Evolutionary conservation across 1,139 yeast species (phyloP).

Genomic region (Magnusiomyces suaveolens): DNA sequence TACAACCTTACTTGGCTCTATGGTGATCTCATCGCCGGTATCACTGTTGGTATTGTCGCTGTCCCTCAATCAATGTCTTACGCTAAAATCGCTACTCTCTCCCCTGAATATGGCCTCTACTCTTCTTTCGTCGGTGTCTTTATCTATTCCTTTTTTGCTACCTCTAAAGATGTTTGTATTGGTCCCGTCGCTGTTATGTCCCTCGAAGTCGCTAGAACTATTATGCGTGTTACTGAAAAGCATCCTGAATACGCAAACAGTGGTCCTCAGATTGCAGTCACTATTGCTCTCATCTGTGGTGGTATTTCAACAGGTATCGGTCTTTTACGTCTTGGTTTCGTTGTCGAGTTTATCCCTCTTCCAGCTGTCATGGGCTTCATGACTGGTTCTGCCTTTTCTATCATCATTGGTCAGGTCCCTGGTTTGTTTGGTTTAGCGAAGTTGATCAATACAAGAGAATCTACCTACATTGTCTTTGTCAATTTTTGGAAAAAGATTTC

Average conservation of each 20-base stretch:
- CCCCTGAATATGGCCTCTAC: slow-evolving; percentile 79
- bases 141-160: slow-evolving; percentile 82
- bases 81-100: slow-evolving; percentile 74
- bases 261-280: slow-evolving; percentile 53
- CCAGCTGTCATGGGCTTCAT: slow-evolving; percentile 94
- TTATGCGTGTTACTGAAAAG: slow-evolving; percentile 50
- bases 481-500: slow-evolving; percentile 63
- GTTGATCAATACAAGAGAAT: slow-evolving; percentile 58
- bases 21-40: slow-evolving; percentile 82
- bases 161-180: slow-evolving; percentile 89
- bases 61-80: slow-evolving; percentile 96
- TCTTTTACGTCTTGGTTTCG: slow-evolving; percentile 71
- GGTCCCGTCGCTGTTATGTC: slow-evolving; percentile 99
- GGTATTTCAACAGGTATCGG: slow-evolving; percentile 77
- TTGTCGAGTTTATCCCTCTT: slow-evolving; percentile 77
- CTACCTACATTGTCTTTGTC: slow-evolving; percentile 62
- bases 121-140: slow-evolving; percentile 89
- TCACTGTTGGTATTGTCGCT: slow-evolving; percentile 84
- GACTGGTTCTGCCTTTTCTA: slow-evolving; percentile 86
- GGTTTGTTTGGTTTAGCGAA: slow-evolving; percentile 65
- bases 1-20: slow-evolving; percentile 73
- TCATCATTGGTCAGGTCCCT: slow-evolving; percentile 78
- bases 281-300: slow-evolving; percentile 74
- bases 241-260: slow-evolving; percentile 39
- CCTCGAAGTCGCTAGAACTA: slow-evolving; percentile 68